Percentiles rank a stretch among this genome's conserved stretches.
phyloP scores from a whole-genome alignment of 306 rosid genomes.

The Mucuna pruriens region DNA sequence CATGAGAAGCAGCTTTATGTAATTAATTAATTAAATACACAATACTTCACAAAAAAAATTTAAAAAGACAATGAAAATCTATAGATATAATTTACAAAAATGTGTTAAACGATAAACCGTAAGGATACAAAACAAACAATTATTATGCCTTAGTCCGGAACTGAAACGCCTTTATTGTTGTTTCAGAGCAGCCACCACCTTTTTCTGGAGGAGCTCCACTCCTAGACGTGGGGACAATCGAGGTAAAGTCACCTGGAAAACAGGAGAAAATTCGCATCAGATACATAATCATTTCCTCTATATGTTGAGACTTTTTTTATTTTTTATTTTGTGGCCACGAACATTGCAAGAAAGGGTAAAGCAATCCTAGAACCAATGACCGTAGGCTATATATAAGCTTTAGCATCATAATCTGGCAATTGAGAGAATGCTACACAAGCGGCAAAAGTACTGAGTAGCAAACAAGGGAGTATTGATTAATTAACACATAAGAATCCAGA shows the following conservation, averaged over 20 bases:
- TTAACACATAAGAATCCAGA: neutral
- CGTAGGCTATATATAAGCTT: neutral
- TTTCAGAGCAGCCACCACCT: constrained; percentile 74
- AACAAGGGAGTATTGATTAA: constrained; percentile 14
- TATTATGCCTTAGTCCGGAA: constrained; percentile 6
- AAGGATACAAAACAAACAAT: constrained; percentile 29
- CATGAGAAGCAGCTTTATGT: neutral
- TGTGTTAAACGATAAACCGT: constrained; percentile 1
- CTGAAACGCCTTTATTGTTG: constrained; percentile 36
- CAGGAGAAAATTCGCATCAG: constrained; percentile 33
- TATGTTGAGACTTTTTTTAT: neutral
- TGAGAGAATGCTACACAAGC: neutral
- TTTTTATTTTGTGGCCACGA: neutral
- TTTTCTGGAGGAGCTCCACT: constrained; percentile 84
- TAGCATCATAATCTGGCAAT: neutral
- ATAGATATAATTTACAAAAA: neutral
- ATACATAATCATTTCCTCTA: neutral
- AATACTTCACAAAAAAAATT: neutral
- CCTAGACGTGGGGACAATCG: constrained; percentile 90
- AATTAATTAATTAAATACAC: neutral
- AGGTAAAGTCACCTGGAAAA: constrained; percentile 71
- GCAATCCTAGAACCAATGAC: constrained; percentile 25
- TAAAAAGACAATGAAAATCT: neutral
- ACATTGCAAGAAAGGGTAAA: constrained; percentile 21
- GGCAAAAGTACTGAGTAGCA: neutral